Conservation (phyloP, 768 basidiomycete genomes). For the Mycena pura region DNA sequence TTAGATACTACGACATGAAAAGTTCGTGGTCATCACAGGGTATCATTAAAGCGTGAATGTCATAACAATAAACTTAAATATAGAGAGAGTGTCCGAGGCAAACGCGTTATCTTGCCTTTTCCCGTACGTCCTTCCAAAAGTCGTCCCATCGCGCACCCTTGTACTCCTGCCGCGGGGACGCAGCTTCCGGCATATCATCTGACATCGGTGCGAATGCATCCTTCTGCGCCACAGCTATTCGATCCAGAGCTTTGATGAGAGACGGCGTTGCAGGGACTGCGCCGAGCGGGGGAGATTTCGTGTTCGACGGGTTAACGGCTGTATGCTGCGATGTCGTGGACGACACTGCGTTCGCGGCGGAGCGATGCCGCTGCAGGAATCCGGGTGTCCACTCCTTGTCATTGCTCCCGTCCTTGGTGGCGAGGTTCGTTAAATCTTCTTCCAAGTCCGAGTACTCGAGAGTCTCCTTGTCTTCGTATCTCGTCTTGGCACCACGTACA, state of each 20-base stretch:
- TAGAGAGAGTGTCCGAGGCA: not conserved
- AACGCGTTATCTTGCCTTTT: conserved; percentile 33
- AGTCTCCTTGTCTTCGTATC: conserved; percentile 30
- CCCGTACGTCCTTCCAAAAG: conserved; percentile 53
- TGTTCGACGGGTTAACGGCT: conserved; percentile 23
- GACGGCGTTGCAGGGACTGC: conserved; percentile 71
- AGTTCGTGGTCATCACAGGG: conserved; percentile 14
- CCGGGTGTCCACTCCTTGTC: conserved; percentile 55
- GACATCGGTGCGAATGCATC: conserved; percentile 45
- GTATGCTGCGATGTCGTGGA: conserved; percentile 32
- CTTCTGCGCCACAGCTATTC: conserved; percentile 61
- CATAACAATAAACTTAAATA: conserved; percentile 24
- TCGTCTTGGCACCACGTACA: conserved; percentile 39
- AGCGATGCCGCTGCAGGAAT: conserved; percentile 45
- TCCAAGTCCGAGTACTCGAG: too few species aligned
- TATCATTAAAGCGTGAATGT: conserved; percentile 17
- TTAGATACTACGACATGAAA: not conserved
- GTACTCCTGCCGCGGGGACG: conserved; percentile 15
- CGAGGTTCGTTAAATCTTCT: conserved; percentile 42
- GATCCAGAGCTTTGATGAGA: conserved; percentile 66
- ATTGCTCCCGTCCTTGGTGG: too few species aligned
- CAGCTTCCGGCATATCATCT: conserved; percentile 16
- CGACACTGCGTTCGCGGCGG: conserved; percentile 29
- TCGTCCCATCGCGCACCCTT: conserved; percentile 45
- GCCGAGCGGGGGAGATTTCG: conserved; percentile 34